Evolutionary conservation across 2,329 filamentous ascomycete genomes (phyloP), one percentile per base, ranked within the genome.

Genomic region (Myriosclerotinia duriaeana): DNA sequence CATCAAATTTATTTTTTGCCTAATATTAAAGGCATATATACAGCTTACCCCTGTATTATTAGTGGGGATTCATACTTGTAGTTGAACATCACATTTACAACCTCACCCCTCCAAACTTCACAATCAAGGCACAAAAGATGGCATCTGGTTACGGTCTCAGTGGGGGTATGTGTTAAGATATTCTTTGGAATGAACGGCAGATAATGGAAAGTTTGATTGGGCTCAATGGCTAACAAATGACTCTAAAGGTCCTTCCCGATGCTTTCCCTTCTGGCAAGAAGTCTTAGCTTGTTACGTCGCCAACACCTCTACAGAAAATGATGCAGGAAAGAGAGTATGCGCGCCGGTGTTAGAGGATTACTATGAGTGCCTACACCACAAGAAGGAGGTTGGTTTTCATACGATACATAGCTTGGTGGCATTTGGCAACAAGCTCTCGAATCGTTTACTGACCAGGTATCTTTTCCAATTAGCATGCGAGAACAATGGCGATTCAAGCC

Each of bases 221-320:
- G 14, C 30, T 69, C 71, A 74, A 69, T 70, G 53, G 71, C 72
- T 75, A 36, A 76, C 59, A 46, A 58, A 67, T 44, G n/a, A 11
- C 38, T 53, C 30, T 42, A 20, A 44, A 76, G 74, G 74, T 63
- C 64, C 68, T 26, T 82, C 82, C 74, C 91, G 94, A 80, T 99
- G 95, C 88, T 98, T 97, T 84, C 92, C 93, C 78, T 99, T 97
- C 87, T 99, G 95, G 95, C 95, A 99, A 82, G 95, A 99, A 81
- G 88, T 98, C 72, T 90, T 99, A 78, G 93, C 93, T 76, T 99
- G 95, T 87, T 99, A 99, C 80, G 93, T 97, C 69, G 89, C 97
- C 77, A 98, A 98, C 83, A 92, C 92, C 66, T 86, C 85, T 71
- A 83, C 89, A 71, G 90, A 94, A 66, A 90, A 93, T 76, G 84